A percentile compares a stretch with the other conserved stretches of the same genome.
Evolutionary conservation across 1,139 yeast species (phyloP).

Genomic region (Nakaseomyces nivariensis): DNA sequence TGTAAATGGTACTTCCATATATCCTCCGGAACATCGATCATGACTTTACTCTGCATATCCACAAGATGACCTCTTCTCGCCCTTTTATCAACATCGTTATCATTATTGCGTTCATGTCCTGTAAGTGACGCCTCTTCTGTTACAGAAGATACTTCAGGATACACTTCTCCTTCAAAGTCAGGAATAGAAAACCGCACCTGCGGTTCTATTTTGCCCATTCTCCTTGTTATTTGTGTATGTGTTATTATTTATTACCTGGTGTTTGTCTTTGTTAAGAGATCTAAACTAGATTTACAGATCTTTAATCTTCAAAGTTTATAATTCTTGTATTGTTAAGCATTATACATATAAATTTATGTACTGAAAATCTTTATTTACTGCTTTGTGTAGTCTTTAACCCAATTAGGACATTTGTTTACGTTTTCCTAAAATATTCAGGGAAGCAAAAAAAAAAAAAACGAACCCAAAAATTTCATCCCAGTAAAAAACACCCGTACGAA

Average conservation of each 20-base stretch:
- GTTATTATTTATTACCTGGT: not conserved
- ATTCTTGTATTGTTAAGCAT: too few relatives aligned
- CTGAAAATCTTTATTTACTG: too few relatives aligned
- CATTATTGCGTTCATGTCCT: not conserved
- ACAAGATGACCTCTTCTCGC: slow-evolving; percentile 18
- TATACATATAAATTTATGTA: too few relatives aligned
- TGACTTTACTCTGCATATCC: slow-evolving; percentile 25
- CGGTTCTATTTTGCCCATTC: slow-evolving; percentile 3
- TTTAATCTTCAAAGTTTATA: too few relatives aligned
- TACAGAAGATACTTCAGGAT: slow-evolving; percentile 1
- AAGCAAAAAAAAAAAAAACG: too few relatives aligned
- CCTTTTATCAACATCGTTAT: not conserved
- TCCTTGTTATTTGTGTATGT: not conserved
- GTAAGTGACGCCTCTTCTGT: slow-evolving; percentile 4
- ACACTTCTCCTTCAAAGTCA: not conserved
- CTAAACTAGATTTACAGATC: too few relatives aligned
- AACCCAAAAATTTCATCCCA: not conserved
- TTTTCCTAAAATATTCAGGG: not conserved
- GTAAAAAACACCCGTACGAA: not conserved
- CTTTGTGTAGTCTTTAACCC: not conserved
- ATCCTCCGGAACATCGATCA: slow-evolving; percentile 25
- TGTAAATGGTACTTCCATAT: slow-evolving; percentile 21
- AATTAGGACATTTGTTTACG: not conserved
- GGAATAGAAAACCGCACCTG: slow-evolving; percentile 17
- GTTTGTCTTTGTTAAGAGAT: too few relatives aligned